A percentile compares a stretch with the other conserved stretches of the same genome.
These are phyloP conservation scores for Clarkia xantiana DNA, from an alignment of 345 rosid species.

Conservation along the genomic window DNA sequence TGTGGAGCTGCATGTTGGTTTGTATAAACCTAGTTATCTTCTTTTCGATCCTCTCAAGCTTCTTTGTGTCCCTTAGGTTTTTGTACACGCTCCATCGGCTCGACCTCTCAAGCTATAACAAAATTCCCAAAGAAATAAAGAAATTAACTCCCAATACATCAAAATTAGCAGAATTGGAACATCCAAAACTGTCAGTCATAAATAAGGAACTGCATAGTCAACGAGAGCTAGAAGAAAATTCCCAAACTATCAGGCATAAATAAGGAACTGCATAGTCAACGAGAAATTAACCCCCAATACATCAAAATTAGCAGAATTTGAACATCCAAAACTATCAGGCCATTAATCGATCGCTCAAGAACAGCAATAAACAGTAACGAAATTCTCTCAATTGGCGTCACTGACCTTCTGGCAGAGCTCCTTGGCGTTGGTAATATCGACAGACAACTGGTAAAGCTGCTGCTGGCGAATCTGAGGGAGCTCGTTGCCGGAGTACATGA, in stretches of 20 bases:
- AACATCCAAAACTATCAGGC: no score
- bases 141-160: no score
- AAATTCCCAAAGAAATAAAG: no score
- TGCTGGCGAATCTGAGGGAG: slow-evolving; percentile 46
- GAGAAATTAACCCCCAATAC: no score
- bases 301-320: no score
- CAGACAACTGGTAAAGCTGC: slow-evolving; percentile 42
- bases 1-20: slow-evolving; percentile 3
- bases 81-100: slow-evolving; percentile 6
- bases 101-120: neutral
- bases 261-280: neutral
- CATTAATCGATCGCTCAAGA: no score
- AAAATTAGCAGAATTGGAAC: no score
- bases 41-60: slow-evolving; percentile 9
- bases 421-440: slow-evolving; percentile 22
- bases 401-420: slow-evolving; percentile 24
- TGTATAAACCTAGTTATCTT: slow-evolving; percentile 1
- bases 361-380: neutral
- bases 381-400: neutral
- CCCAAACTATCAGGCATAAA: neutral
- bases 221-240: neutral
- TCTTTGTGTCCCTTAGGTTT: slow-evolving; percentile 1
- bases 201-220: neutral
- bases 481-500: slow-evolving; percentile 70
- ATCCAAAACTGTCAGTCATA: neutral